These are phyloP conservation scores for Exophiala oligosperma DNA, from an alignment of 2,329 filamentous ascomycete genomes.

Conservation along the genomic window DNA sequence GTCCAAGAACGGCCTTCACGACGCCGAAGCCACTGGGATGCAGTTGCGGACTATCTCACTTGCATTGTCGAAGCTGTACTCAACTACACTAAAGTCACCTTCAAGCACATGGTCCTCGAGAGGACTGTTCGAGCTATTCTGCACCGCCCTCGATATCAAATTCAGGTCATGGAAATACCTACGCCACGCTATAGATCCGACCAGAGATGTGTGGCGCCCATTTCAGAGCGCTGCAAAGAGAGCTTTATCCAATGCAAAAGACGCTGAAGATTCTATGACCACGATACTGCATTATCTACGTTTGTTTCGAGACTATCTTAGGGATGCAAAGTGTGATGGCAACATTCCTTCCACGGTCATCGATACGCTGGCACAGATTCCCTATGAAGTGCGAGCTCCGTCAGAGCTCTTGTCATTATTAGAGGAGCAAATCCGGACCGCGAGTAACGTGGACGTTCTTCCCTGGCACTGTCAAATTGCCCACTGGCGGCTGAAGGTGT, in stretches of 20 bases:
- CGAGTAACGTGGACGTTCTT: neutral
- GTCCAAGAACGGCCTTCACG: slow-evolving; percentile 36
- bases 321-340: neutral
- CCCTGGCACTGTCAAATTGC: slow-evolving; percentile 11
- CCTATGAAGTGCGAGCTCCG: neutral
- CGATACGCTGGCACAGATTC: slow-evolving; percentile 4
- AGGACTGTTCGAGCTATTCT: slow-evolving; percentile 27
- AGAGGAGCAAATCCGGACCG: slow-evolving; percentile 8
- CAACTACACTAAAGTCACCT: slow-evolving; percentile 7
- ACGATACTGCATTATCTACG: neutral
- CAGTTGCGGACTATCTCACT: slow-evolving; percentile 48
- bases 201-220: slow-evolving; percentile 45
- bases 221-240: slow-evolving; percentile 40
- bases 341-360: slow-evolving; percentile 8
- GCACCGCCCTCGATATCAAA: slow-evolving; percentile 44
- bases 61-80: slow-evolving; percentile 32
- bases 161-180: slow-evolving; percentile 45
- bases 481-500: slow-evolving; percentile 1
- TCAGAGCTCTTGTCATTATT: slow-evolving; percentile 2
- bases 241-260: neutral
- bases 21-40: slow-evolving; percentile 41
- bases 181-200: slow-evolving; percentile 42
- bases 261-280: neutral
- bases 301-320: slow-evolving; percentile 7
- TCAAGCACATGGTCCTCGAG: neutral